Conservation (phyloP, 805 yeast species). For the Wickerhamiella australiensis region DNA sequence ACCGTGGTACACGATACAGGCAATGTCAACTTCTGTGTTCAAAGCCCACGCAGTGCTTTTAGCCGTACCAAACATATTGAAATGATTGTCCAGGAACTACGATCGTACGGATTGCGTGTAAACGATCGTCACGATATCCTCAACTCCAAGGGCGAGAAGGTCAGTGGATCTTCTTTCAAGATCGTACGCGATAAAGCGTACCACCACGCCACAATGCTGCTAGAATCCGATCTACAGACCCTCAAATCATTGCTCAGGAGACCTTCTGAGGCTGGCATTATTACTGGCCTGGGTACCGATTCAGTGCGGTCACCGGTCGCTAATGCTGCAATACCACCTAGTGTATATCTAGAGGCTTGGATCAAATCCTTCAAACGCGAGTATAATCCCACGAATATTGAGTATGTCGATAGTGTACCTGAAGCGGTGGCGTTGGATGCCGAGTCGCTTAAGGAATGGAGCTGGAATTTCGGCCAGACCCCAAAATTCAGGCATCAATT, state of each 20-base stretch:
- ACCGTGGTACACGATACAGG: conserved; percentile 91
- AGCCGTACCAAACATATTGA: conserved; percentile 41
- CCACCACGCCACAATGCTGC: conserved; percentile 93
- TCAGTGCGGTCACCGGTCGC: conserved; percentile 74
- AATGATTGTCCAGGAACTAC: conserved; percentile 35
- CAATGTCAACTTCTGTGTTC: conserved; percentile 73
- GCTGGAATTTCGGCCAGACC: conserved; percentile 66
- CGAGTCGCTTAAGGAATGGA: conserved; percentile 41
- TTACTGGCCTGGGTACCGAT: conserved; percentile 45
- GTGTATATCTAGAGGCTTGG: conserved; percentile 38
- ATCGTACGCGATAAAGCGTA: conserved; percentile 69
- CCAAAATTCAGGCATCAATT: conserved; percentile 57
- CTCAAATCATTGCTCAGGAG: conserved; percentile 49
- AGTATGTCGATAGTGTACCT: conserved; percentile 9
- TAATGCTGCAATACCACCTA: conserved; percentile 41
- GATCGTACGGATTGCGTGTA: conserved; percentile 32
- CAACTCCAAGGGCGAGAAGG: conserved; percentile 38
- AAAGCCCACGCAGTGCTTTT: conserved; percentile 57
- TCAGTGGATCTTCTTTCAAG: conserved; percentile 90
- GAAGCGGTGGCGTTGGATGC: conserved; percentile 22
- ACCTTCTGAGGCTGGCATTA: conserved; percentile 30
- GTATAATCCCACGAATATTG: conserved; percentile 20
- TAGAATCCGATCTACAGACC: conserved; percentile 49
- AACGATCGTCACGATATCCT: conserved; percentile 76
- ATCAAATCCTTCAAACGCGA: conserved; percentile 31